A percentile compares a stretch with the other conserved stretches of the same genome.
These are phyloP conservation scores for Diaporthe velutina DNA, from an alignment of 2,329 filamentous ascomycete genomes.

Conservation along the genomic window DNA sequence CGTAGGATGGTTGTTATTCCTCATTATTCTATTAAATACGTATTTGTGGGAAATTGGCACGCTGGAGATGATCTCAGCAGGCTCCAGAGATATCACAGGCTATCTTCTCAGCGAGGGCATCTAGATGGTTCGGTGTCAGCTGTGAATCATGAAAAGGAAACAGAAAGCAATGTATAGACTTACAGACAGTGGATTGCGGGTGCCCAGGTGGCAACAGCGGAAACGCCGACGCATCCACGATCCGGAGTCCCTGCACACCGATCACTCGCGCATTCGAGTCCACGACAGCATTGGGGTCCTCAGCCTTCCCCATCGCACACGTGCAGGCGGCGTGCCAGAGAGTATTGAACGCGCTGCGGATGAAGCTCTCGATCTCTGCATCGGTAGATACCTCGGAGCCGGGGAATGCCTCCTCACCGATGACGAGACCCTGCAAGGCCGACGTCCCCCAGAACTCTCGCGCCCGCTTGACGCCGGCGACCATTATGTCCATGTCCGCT, in stretches of 20 bases:
- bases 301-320: slow-evolving; percentile 52
- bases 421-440: slow-evolving; percentile 40
- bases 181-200: slow-evolving; percentile 30
- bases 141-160: background rate
- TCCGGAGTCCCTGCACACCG: slow-evolving; percentile 17
- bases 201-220: slow-evolving; percentile 30
- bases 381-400: slow-evolving; percentile 51
- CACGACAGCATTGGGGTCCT: slow-evolving; percentile 21
- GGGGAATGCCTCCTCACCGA: slow-evolving; percentile 49
- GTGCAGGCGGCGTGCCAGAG: slow-evolving; percentile 51
- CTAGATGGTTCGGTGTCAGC: background rate
- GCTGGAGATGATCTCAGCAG: background rate
- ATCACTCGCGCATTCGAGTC: background rate
- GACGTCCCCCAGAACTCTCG: background rate
- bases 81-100: slow-evolving; percentile 19
- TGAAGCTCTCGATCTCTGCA: slow-evolving; percentile 41
- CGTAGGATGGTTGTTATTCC: background rate
- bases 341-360: slow-evolving; percentile 44
- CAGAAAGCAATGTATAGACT: background rate
- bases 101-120: slow-evolving; percentile 35
- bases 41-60: background rate
- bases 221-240: slow-evolving; percentile 21
- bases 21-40: background rate
- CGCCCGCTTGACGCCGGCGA: slow-evolving; percentile 45
- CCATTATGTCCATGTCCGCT: slow-evolving; percentile 26